Evolutionary conservation across 2,329 filamentous ascomycete genomes (phyloP), one percentile per base, ranked within the genome.

Genomic region (Microsporum canis): DNA sequence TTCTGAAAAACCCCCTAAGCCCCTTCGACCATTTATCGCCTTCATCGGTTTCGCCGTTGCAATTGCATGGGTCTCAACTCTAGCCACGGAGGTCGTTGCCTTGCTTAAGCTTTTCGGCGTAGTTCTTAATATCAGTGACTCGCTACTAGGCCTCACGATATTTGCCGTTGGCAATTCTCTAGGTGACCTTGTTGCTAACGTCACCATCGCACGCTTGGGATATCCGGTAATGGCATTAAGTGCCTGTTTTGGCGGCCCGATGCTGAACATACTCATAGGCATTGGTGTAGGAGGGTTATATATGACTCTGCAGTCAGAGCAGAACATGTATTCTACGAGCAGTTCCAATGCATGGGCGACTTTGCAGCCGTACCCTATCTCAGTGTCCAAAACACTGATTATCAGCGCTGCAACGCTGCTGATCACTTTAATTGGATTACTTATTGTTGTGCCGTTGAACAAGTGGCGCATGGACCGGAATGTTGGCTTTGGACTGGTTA

Each of bases 151-250:
- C 1, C 82, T 99, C 58, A 99, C 94, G 14, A 87, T 99, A 60
- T 99, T 99, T 72, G 94, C 94, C 1, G 90, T 96, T 38, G 94
- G 94, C 33, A 99, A 99, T 74, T 95, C 89, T 6, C 81, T 97
- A 6, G 92, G 94, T 41, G 94, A 99, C 69, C 80, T 99, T 14
- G 90, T 99, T 7, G 92, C 94, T 14, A 88, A 99, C 71, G 88
- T 97, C 60, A 99, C 94, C 0, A 88, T 99, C 41, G 94, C 94
- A 3, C 84, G 89, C 38, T 83, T 99, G 2, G 94, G 94, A 2
- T 96, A 91, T 73, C 94, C 94, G 0, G 91, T 99, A 64, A 99
- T 99, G 94, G 94, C 94, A 0, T 76, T 88, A 45, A 91, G 89
- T 38, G 94, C 94, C 3, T 99, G 94, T 71, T 96, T 99, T 71